Conservation (phyloP, 306 rosid genomes). For the Dalbergia cochinchinensis region DNA sequence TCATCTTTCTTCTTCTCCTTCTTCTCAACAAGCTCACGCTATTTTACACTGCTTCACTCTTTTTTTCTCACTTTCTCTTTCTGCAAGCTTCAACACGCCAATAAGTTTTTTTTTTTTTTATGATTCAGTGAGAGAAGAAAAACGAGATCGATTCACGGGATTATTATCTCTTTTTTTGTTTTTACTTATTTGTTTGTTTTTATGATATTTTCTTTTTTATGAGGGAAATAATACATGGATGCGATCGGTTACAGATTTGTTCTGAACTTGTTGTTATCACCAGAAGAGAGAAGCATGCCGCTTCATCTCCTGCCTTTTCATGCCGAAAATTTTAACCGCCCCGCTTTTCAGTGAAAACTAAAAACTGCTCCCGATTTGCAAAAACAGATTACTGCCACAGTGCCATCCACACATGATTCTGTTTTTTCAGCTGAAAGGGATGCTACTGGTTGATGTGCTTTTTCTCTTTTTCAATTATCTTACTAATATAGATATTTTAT, state of each 20-base stretch:
- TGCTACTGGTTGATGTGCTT: not conserved
- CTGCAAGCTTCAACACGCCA: not conserved
- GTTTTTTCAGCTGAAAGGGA: not conserved
- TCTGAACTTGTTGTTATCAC: not conserved
- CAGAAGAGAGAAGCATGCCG: not conserved
- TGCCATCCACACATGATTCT: not conserved
- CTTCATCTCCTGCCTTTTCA: not conserved
- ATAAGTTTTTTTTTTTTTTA: conserved; percentile 10
- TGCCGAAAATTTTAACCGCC: not conserved
- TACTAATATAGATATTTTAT: no score
- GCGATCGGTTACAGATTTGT: conserved; percentile 1
- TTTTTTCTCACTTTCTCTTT: not conserved
- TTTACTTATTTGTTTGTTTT: no score
- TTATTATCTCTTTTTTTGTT: no score
- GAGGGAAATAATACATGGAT: not conserved
- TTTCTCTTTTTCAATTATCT: no score
- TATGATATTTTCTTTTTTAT: no score
- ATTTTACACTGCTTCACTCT: not conserved
- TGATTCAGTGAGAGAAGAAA: not conserved
- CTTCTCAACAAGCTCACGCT: not conserved
- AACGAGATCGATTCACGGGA: not conserved
- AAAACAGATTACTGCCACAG: not conserved
- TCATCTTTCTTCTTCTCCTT: conserved; percentile 64
- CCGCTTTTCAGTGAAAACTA: not conserved
- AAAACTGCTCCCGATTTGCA: not conserved